Base-by-base conservation (phyloP, 441 rosid species). In the Manihot esculenta region DNA sequence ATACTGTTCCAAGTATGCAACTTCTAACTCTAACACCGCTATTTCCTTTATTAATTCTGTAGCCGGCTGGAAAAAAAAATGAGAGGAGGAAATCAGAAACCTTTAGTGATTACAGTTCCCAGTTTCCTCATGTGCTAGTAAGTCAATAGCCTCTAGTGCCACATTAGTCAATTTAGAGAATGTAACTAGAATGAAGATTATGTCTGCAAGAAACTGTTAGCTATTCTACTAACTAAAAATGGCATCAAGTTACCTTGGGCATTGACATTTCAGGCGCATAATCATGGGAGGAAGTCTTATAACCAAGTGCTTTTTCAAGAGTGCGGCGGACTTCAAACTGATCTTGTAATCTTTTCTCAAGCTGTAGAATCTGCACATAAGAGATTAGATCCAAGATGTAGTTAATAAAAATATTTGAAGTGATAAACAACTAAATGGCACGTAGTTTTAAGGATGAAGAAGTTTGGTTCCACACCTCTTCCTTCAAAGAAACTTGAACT, bases 21-120 rank as follows among this genome's bases (percentile, higher is more conserved):
- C 97, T 85, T 94, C 99, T 84, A 89, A 81, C 84, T 94, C 98
- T 45, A 94, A 77, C 63, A 88, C 90, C 0, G 97, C 90, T 23
- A 94, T 88, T 77, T 92, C 99, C 80, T 84, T 94, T 44, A 94
- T 91, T 69, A 94, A 74, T 70, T 90, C 92, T 33, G 81, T 84
- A 69, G 96, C 93, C 35, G 94, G 86, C 98, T 94, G 89, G 62
- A 73, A 64, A 73, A 62, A 45, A 17, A 72, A 51, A 24, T 50
- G 57, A 27, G 76, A 68, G 54, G 47, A 30, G 30, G 20, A 68
- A 69, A 44, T 49, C 44, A 69, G 20, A 58, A 68, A 50, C 58
- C 72, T 53, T 41, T 27, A 70, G 9, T 38, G 48, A 38, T 33
- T 51, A 33, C 13, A 10, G 53, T 18, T 35, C 27, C 42, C 58